Evolutionary conservation across 257 asterid genomes (phyloP).

Genomic region (Plantago elongata): DNA sequence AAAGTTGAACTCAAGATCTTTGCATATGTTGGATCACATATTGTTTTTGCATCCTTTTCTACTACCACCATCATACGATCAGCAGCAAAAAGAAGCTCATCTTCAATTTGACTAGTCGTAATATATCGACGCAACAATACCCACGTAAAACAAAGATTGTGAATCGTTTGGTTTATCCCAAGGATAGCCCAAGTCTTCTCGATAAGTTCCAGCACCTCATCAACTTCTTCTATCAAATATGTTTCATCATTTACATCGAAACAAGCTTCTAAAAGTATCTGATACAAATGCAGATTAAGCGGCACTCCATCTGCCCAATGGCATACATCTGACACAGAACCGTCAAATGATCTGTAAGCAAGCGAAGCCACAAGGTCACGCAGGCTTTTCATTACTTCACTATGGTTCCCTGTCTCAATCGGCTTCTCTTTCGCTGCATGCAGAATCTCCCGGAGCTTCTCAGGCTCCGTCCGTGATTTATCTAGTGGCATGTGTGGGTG

Average conservation of each 20-base stretch:
- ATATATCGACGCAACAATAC: slow-evolving; percentile 60
- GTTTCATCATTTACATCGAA: slow-evolving; percentile 69
- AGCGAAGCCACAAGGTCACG: slow-evolving; percentile 51
- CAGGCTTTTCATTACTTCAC: slow-evolving; percentile 56
- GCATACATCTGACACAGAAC: slow-evolving; percentile 55
- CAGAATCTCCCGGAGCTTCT: slow-evolving; percentile 54
- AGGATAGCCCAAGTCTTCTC: slow-evolving; percentile 84
- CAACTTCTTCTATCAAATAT: slow-evolving; percentile 76
- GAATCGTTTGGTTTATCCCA: slow-evolving; percentile 60
- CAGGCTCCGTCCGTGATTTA: slow-evolving; percentile 40
- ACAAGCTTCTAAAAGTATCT: slow-evolving; percentile 65
- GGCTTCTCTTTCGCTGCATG: slow-evolving; percentile 49
- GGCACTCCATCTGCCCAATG: slow-evolving; percentile 98
- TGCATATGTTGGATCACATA: slow-evolving; percentile 41
- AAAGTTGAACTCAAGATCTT: slow-evolving; percentile 46
- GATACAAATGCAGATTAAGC: slow-evolving; percentile 63
- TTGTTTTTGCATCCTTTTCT: slow-evolving; percentile 42
- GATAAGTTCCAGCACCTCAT: slow-evolving; percentile 71
- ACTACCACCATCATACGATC: slow-evolving; percentile 59
- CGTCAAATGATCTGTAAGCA: slow-evolving; percentile 78
- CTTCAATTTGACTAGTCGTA: slow-evolving; percentile 53
- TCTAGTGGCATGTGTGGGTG: slow-evolving; percentile 64
- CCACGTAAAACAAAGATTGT: slow-evolving; percentile 78
- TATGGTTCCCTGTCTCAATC: slow-evolving; percentile 58
- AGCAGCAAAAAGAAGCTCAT: slow-evolving; percentile 67